Base-by-base conservation (phyloP, 192 early-diverging fungal species). In the Podila clonocystis region DNA sequence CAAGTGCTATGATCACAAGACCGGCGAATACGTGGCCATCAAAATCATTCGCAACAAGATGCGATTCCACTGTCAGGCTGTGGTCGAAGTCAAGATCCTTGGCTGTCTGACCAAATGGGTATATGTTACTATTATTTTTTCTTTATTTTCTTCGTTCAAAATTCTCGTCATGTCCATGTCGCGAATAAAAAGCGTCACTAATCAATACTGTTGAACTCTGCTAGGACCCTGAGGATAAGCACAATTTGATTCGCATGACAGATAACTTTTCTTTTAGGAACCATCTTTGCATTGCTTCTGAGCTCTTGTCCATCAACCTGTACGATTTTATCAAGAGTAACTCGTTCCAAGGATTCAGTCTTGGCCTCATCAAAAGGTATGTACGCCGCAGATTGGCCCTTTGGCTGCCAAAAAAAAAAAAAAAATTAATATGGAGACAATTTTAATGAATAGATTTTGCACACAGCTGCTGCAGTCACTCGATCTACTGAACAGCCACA, bases 31-130 rank as follows among this genome's bases (percentile, higher is more conserved):
- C 68, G 94, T 95, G 33, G 98, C 97, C 9, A 87, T 98, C 65
- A 98, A 98, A 83, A 93, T 98, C 48, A 99, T 98, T 36, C 68
- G 96, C 59, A 99, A 98, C 85, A 96, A 97, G 90, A 94, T 94
- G 74, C 91, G 97, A 29, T 98, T 99, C 85, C 96, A 98, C 83
- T 91, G 93, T 67, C 98, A 98, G 73, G 98, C 96, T 20, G 83
- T 93, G 48, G 93, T 97, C 26, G 97, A 99, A 80, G 94, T 97
- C 50, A 97, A 97, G 76, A 96, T 99, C 58, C 86, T 99, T 41
- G 93, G 92, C 62, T 85, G 85, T 60, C 68, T 99, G 59, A 91
- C 86, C 74, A 85, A 87, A 67, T 95, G 94, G 91, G 93, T 94
- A 33, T n/a, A n/a, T n/a, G n/a, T n/a, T n/a, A n/a, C n/a, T n/a